Base-by-base conservation (phyloP, 2,329 filamentous ascomycete species). In the Thermoascus crustaceus region DNA sequence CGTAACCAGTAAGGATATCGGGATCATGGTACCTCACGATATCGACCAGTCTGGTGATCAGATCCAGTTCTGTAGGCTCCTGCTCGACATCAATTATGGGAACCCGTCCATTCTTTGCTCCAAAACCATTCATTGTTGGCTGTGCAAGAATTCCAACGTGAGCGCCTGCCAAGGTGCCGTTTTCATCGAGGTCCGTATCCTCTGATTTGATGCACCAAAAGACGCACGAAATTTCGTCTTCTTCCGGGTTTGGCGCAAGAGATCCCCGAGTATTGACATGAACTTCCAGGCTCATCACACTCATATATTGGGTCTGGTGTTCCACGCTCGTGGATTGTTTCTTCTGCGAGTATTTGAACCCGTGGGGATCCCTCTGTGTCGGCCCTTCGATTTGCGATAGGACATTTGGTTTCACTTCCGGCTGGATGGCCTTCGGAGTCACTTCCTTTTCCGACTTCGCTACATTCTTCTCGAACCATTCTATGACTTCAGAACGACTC, bases 231-330 rank as follows among this genome's bases (percentile, higher is more conserved):
- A 98, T 76, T 48, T 89, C 84, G 55, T 98, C 91, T 47, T 93
- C 75, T 47, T 89, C 85, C 0, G 91, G 91, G 52, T 98, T 87
- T 1, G 91, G 87, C 2, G 86, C 75, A 6, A 95, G 70, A 32
- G 76, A 78, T 5, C 78, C 85, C 37, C 89, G 75, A 3, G 83
- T 91, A 48, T 94, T 94, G 42, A 93, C 81, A 54, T 98, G 89
- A 4, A 96, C 66, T 55, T 98, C 91, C 5, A 98, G 62, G 46
- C 87, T 93, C 85, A 98, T 88, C 11, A 82, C 86, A 47, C 85
- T 94, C 91, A 98, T 96, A 57, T 94, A 94, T 48, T 91, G 84
- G 2, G 78, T 79, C 57, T 93, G 85, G 46, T 89, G 84, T 50
- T 85, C 76, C 11, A 93, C 78, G 46, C 79, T 86, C 0, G 80